A percentile compares a stretch with the other conserved stretches of the same genome.
Conservation (phyloP, 768 basidiomycete species). For the Lyophyllum shimeji region DNA sequence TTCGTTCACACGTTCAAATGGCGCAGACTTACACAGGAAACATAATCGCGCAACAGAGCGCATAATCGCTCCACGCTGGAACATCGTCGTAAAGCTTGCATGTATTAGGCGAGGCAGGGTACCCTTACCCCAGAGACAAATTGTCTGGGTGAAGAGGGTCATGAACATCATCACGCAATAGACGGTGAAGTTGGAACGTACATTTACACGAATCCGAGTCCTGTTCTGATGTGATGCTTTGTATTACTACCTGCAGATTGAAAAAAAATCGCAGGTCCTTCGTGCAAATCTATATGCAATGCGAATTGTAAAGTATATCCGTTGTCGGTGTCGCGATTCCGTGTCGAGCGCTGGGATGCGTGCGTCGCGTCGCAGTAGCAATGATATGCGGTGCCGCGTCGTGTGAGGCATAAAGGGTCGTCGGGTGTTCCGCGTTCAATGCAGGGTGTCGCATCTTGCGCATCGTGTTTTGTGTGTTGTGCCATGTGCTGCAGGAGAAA, state of each 20-base stretch:
- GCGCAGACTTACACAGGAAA: not conserved
- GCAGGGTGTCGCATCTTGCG: not conserved
- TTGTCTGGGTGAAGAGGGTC: not conserved
- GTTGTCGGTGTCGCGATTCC: not conserved
- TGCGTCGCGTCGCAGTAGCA: not conserved
- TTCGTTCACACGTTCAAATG: not conserved
- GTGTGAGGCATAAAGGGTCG: no score
- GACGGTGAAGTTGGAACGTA: not conserved
- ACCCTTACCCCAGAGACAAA: not conserved
- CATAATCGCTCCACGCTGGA: not conserved
- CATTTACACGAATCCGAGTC: not conserved
- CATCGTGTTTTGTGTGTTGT: not conserved
- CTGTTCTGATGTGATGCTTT: no score
- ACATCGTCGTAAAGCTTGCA: not conserved
- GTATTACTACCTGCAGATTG: not conserved
- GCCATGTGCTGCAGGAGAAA: not conserved
- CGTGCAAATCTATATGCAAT: not conserved
- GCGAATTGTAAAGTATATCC: not conserved
- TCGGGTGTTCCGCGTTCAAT: not conserved
- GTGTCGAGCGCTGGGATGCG: no score
- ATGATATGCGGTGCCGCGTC: not conserved
- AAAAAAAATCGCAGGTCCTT: no score
- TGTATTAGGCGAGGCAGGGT: not conserved
- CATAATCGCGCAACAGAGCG: not conserved
- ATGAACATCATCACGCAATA: not conserved